Evolutionary conservation across 2,329 filamentous ascomycete species (phyloP), one percentile per base, ranked within the genome.

Genomic region (Coniochaeta prunicola): DNA sequence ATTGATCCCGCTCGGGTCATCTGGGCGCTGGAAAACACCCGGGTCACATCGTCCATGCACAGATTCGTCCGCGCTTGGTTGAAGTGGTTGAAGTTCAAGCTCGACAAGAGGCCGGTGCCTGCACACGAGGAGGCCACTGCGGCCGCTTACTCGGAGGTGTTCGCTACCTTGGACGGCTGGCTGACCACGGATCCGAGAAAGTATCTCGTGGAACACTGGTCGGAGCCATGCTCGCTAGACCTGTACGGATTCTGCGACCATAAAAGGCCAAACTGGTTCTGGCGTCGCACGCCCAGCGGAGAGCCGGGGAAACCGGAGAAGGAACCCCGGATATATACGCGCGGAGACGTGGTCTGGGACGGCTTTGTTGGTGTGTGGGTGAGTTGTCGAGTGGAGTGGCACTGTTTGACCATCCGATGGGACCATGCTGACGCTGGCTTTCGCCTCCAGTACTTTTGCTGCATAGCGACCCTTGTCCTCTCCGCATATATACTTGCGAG

Each of bases 31-130:
- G 60, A 55, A n/a, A 60, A 59, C 57, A 53, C 53, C 4, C 9
- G 3, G 17, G n/a, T 10, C 2, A 45, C 40, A 21, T 59, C 60
- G 38, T 15, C 48, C 10, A 33, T 62, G 28, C 53, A 57, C 12
- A 59, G 59, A 24, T 60, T 62, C 57, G 50, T 33, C n/a, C 42
- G 54, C 28, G 58, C 59, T 54, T 62, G 59, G 57, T n/a, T 60
- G 45, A 55, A 28, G 17, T 61, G 60, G 60, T 40, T 61, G 19
- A 61, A 59, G 60, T 53, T 50, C 48, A 42, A 36, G 53, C 21
- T 21, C 1, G 36, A 57, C 31, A 31, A 33, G 45, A 40, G 15
- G 13, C 30, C 7, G 28, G 40, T 28, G 13, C 33, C 53, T 28
- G 33, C 45, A 19, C 53, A 57, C 19, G 57, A 54, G 60, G 53